Conservation (phyloP, 164 flowering plant species). For the Vitis amurensis region DNA sequence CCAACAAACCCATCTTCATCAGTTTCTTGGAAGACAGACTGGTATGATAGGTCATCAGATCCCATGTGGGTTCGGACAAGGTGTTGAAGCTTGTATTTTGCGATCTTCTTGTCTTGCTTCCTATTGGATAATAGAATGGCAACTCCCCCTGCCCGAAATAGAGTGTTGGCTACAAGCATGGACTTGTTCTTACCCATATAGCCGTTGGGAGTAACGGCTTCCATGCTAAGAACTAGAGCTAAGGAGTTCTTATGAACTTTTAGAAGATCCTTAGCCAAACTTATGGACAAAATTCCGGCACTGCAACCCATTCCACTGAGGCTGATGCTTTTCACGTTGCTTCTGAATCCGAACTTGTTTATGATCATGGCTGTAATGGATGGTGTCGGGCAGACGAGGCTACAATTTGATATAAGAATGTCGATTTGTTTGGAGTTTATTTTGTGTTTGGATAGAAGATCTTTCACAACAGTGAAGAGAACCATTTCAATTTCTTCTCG, state of each 20-base stretch:
- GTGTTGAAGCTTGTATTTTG: conserved; percentile 51
- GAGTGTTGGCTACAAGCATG: conserved; percentile 55
- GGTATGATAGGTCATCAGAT: conserved; percentile 42
- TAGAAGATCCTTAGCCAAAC: conserved; percentile 51
- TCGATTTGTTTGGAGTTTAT: conserved; percentile 49
- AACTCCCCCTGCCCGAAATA: conserved; percentile 63
- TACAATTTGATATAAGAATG: conserved; percentile 58
- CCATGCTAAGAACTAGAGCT: conserved; percentile 61
- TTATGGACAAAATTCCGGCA: conserved; percentile 50
- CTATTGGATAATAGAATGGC: conserved; percentile 50
- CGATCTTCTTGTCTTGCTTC: conserved; percentile 24
- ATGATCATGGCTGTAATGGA: conserved; percentile 54
- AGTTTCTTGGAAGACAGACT: conserved; percentile 34
- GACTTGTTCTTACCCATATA: conserved; percentile 52
- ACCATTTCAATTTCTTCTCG: conserved; percentile 38
- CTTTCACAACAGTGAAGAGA: conserved; percentile 36
- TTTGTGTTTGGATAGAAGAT: conserved; percentile 44
- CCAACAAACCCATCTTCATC: conserved; percentile 44
- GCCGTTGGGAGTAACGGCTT: conserved; percentile 38
- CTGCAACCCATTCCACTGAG: conserved; percentile 83
- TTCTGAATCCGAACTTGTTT: conserved; percentile 53
- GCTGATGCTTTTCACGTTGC: conserved; percentile 46
- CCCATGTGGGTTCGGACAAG: conserved; percentile 55
- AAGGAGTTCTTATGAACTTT: conserved; percentile 50
- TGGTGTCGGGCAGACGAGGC: conserved; percentile 64